A percentile compares a stretch with the other conserved stretches of the same genome.
phyloP scores from a whole-genome alignment of 805 yeast species.

The Lachancea waltii region DNA sequence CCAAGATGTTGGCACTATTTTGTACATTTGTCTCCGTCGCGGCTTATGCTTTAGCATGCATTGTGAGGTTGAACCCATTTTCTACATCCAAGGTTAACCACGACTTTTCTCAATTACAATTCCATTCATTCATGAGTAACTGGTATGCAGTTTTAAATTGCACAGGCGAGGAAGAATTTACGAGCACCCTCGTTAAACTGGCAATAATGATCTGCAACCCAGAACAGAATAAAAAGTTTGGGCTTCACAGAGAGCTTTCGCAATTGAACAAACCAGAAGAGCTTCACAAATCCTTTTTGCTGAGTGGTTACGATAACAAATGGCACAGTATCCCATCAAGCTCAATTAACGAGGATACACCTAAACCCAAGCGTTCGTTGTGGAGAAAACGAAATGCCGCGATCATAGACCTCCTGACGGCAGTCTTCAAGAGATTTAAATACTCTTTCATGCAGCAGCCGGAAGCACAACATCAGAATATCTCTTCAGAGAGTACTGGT shows the following conservation, averaged over 20 bases:
- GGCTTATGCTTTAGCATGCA: slow-evolving; percentile 52
- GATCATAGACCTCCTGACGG: neutral
- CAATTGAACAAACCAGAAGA: slow-evolving; percentile 16
- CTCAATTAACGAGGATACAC: neutral
- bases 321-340: slow-evolving; percentile 17
- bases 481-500: neutral
- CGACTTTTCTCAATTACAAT: slow-evolving; percentile 21
- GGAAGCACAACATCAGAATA: neutral
- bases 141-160: slow-evolving; percentile 28
- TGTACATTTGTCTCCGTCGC: slow-evolving; percentile 46
- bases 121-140: slow-evolving; percentile 25
- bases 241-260: slow-evolving; percentile 26
- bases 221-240: slow-evolving; percentile 15
- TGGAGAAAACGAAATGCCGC: slow-evolving; percentile 1
- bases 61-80: slow-evolving; percentile 41
- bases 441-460: neutral
- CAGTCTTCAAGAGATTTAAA: neutral
- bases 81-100: slow-evolving; percentile 8
- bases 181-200: slow-evolving; percentile 18
- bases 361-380: neutral
- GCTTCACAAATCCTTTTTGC: slow-evolving; percentile 16
- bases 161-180: slow-evolving; percentile 31
- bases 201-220: slow-evolving; percentile 23
- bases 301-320: slow-evolving; percentile 21
- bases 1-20: slow-evolving; percentile 52